Evolutionary conservation across 2,329 filamentous ascomycete species (phyloP), one percentile per base, ranked within the genome.

Genomic region (Aspergillus sp.): DNA sequence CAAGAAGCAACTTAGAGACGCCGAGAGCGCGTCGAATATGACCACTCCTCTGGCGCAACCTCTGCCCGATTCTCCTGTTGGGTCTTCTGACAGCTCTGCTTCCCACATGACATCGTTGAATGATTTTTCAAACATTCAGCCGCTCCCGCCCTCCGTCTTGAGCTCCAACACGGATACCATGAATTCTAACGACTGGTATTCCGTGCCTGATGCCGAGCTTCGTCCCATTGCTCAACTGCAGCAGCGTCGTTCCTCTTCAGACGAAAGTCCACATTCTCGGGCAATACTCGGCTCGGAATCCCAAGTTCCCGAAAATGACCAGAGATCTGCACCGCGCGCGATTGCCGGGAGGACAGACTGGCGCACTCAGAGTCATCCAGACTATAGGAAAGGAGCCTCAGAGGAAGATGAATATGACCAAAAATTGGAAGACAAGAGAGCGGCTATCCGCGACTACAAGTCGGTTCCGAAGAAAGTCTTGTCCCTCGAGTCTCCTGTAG

Each of bases 11-110:
- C 68, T 71, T 22, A 64, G 71, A 29, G 77, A 79, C 26, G 59
- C 69, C 11, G 83, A 84, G 60, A 83, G 78, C 67, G 80, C 80
- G 16, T 85, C 84, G 2, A 84, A 84, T 63, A 77, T 85, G 69
- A 78, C 83, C 16, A 86, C 84, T 18, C 84, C 84, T 29, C 76
- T 85, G 55, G 84, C 80, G 6, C 75, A 78, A 57, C 82, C 83
- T 39, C 63, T 79, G n/a, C 74, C 74, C 22, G 77, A 78, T 61
- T 74, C 76, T n/a, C 71, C 77, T 16, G 64, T 72, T 54, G 68
- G 68, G 7, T 72, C 66, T 18, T 67, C 66, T 55, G 68, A 65
- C 31, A 71, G 70, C 55, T 65, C 65, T 42, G 66, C 66, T 32
- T 71, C 70, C 16, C 69, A 69, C 18, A 69, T 69, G 47, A 66